A percentile compares a stretch with the other conserved stretches of the same genome.
Evolutionary conservation across 805 yeast genomes (phyloP).

Genomic region (Candida golubevii): DNA sequence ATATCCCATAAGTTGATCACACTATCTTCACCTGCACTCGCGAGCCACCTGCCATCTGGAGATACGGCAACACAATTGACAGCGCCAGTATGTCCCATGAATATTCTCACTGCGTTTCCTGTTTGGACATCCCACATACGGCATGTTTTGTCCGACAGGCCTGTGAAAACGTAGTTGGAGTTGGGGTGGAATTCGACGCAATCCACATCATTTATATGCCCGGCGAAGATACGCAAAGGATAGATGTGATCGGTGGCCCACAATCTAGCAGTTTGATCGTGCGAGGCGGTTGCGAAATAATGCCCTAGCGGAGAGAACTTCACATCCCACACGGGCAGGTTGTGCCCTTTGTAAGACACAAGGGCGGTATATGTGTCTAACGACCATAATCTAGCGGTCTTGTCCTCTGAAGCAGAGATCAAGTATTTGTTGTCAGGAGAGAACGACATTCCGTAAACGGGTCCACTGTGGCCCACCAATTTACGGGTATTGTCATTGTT

Average conservation of each 20-base stretch:
- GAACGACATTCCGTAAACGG: constrained; percentile 86
- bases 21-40: constrained; percentile 92
- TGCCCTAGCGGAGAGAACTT: constrained; percentile 93
- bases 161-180: constrained; percentile 90
- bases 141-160: constrained; percentile 91
- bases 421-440: constrained; percentile 85
- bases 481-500: constrained; percentile 47
- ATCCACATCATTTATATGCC: constrained; percentile 95
- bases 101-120: constrained; percentile 87
- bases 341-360: constrained; percentile 94
- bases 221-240: constrained; percentile 94
- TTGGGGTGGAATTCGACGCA: constrained; percentile 95
- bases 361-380: constrained; percentile 83
- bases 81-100: constrained; percentile 90
- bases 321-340: constrained; percentile 97
- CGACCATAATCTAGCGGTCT: constrained; percentile 91
- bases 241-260: constrained; percentile 99
- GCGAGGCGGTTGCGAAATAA: constrained; percentile 96
- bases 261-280: constrained; percentile 93
- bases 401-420: constrained; percentile 84
- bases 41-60: constrained; percentile 96
- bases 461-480: constrained; percentile 89
- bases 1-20: constrained; percentile 90
- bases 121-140: constrained; percentile 96
- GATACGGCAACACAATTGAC: constrained; percentile 81